Evolutionary conservation across 176 grass and related monocot species (phyloP).

Genomic region (Carex parvula): DNA sequence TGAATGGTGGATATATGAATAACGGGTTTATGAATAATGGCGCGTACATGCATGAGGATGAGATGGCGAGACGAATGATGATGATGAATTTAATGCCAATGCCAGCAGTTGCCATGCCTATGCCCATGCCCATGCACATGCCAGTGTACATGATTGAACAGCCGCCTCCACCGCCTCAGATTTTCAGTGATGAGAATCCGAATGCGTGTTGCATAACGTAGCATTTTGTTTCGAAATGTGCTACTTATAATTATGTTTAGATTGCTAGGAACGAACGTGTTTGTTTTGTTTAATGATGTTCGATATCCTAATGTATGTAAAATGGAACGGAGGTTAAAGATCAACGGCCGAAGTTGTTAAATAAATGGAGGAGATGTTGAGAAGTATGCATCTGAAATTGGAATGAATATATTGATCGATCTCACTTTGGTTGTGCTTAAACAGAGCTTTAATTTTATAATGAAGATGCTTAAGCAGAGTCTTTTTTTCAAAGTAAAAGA

Average conservation of each 20-base stretch:
- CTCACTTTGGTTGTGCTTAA: not conserved
- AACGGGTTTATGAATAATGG: conserved; percentile 8
- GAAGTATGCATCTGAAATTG: not conserved
- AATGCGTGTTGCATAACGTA: conserved; percentile 78
- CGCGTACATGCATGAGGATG: conserved; percentile 27
- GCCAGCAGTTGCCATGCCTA: conserved; percentile 27
- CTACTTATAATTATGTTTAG: conserved; percentile 5
- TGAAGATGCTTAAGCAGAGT: not conserved
- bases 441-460: not conserved
- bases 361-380: conserved; percentile 9
- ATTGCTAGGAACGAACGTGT: conserved; percentile 16
- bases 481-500: not conserved
- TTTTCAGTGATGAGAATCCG: conserved; percentile 91
- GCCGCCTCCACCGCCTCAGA: conserved; percentile 40
- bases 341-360: not conserved
- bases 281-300: conserved; percentile 16
- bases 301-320: conserved; percentile 21
- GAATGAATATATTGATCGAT: not conserved
- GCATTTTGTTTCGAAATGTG: not conserved
- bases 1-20: conserved; percentile 59
- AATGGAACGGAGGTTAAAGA: conserved; percentile 13
- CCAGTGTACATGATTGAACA: conserved; percentile 42
- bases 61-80: conserved; percentile 47
- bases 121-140: conserved; percentile 31
- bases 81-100: conserved; percentile 34